Conservation (phyloP, 129 eudicot species). For the Lonicera japonica region DNA sequence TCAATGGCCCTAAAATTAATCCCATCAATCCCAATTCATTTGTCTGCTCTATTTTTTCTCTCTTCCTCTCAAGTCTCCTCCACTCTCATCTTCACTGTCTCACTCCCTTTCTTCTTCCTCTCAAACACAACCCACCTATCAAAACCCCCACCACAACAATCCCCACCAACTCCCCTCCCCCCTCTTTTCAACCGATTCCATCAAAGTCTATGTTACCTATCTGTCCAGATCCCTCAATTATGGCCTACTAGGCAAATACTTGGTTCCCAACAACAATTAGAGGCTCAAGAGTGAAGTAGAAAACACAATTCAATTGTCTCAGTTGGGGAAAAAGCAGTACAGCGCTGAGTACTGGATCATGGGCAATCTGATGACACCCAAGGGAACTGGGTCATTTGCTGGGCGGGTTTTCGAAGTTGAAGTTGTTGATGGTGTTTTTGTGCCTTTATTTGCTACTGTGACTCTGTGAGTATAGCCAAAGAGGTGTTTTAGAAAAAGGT, state of each 20-base stretch:
- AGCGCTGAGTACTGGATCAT: constrained; percentile 96
- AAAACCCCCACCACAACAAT: constrained; percentile 14
- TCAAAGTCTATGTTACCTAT: constrained; percentile 68
- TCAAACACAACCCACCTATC: no score
- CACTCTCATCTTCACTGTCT: constrained; percentile 33
- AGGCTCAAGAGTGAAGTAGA: constrained; percentile 75
- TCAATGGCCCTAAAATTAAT: constrained; percentile 19
- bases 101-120: constrained; percentile 35
- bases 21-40: neutral
- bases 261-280: constrained; percentile 58
- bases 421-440: constrained; percentile 80
- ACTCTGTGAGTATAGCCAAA: constrained; percentile 73
- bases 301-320: constrained; percentile 43
- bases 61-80: constrained; percentile 37
- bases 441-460: constrained; percentile 86
- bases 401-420: constrained; percentile 52
- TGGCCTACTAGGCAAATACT: constrained; percentile 66
- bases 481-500: constrained; percentile 75
- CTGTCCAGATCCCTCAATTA: constrained; percentile 87
- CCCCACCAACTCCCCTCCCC: no score
- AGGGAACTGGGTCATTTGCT: constrained; percentile 63
- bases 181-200: constrained; percentile 22
- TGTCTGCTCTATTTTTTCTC: constrained; percentile 24
- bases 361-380: constrained; percentile 74
- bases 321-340: constrained; percentile 39